A percentile compares a stretch with the other conserved stretches of the same genome.
Conservation (phyloP, 495 filamentous ascomycete genomes). For the Gamarada debralockiae region DNA sequence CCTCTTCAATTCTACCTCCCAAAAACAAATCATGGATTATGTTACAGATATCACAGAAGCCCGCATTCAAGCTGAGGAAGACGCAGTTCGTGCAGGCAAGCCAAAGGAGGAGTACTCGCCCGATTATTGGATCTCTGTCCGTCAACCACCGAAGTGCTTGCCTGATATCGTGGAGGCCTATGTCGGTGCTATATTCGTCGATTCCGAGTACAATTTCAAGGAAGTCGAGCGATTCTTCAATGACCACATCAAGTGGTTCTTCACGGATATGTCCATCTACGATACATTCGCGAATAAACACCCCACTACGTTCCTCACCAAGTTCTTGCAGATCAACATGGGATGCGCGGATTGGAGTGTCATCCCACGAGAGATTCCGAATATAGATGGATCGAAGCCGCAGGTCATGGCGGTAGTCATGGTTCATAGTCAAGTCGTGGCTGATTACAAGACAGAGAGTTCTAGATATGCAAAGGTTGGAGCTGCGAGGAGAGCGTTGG, state of each 20-base stretch:
- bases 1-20: slow-evolving; percentile 52
- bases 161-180: slow-evolving; percentile 89
- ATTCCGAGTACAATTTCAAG: slow-evolving; percentile 75
- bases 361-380: slow-evolving; percentile 27
- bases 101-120: slow-evolving; percentile 47
- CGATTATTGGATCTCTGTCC: slow-evolving; percentile 74
- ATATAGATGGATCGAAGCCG: slow-evolving; percentile 19
- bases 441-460: slow-evolving; percentile 56
- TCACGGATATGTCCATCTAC: slow-evolving; percentile 84
- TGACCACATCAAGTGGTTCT: slow-evolving; percentile 67
- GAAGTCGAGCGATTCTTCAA: slow-evolving; percentile 76
- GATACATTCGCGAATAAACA: slow-evolving; percentile 88
- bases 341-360: slow-evolving; percentile 46
- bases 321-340: slow-evolving; percentile 40
- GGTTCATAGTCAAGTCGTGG: slow-evolving; percentile 67
- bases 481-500: slow-evolving; percentile 64
- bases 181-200: slow-evolving; percentile 86
- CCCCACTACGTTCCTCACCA: slow-evolving; percentile 53
- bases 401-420: slow-evolving; percentile 66
- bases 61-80: slow-evolving; percentile 39
- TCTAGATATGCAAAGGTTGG: slow-evolving; percentile 68
- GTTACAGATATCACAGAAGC: slow-evolving; percentile 62
- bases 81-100: slow-evolving; percentile 34
- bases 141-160: slow-evolving; percentile 79
- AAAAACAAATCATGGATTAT: slow-evolving; percentile 64